Base-by-base conservation (phyloP, 2,329 filamentous ascomycete species). In the Ophiocordyceps sinensis region DNA sequence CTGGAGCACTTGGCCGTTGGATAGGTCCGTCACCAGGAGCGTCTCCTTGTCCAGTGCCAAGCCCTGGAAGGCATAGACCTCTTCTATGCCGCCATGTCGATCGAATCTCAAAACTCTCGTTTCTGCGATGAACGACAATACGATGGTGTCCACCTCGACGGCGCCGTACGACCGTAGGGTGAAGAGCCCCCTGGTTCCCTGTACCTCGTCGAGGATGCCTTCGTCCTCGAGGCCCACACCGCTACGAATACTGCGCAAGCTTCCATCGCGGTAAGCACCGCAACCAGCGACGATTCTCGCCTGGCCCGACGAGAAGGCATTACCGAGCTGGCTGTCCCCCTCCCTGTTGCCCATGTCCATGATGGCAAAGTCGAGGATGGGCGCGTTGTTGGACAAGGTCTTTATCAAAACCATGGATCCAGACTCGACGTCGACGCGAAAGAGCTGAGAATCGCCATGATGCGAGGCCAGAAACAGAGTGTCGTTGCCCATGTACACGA, bases 271-370 rank as follows among this genome's bases (percentile, higher is more conserved):
- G 55, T 85, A 91, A 0, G 85, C 87, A 26, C 91, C 91, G 42
- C 88, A 95, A 1, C 87, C 89, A 2, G 89, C 88, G 11, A 98
- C 86, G 45, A 98, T 84, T 32, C 88, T 77, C 37, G 91, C 88
- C 61, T 98, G 89, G 0, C 91, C 91, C 1, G 89, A 94, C 0
- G 88, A 94, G 54, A 94, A 98, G 46, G 91, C 85, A 52, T 91
- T 93, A 3, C 81, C 82, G 15, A 68, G 61, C 43, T 85, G 79
- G 9, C 71, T 77, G 47, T 91, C 82, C 19, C 81, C 81, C 44
- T 85, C 80, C 42, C 85, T 73, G 50, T 86, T 88, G 1, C 88
- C 89, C 71, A 96, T 83, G 53, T 96, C 91, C 86, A 96, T 94
- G 14, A 98, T 77, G 1, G 84, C 81, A 51, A 98, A 95, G 56